Evolutionary conservation across 2,329 filamentous ascomycete species (phyloP).

Genomic region (Lachnellula subtilissima): DNA sequence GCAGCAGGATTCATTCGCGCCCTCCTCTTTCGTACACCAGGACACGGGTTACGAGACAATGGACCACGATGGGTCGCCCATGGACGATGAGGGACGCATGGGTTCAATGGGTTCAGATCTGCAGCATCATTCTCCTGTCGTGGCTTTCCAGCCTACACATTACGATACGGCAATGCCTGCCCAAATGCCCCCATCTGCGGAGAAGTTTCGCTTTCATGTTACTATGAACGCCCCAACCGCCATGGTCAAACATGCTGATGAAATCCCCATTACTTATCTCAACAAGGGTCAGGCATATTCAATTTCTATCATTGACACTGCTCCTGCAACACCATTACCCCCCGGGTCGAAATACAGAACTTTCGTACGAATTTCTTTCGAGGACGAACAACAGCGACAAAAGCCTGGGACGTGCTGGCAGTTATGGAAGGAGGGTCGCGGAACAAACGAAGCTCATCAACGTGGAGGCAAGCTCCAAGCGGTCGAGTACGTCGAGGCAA

Average conservation of each 20-base stretch:
- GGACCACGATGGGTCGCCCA: slow-evolving; percentile 67
- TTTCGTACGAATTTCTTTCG: slow-evolving; percentile 91
- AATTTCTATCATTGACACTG: slow-evolving; percentile 75
- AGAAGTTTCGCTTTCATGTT: slow-evolving; percentile 84
- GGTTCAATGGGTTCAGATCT: slow-evolving; percentile 56
- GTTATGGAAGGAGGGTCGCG: slow-evolving; percentile 92
- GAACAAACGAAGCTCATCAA: slow-evolving; percentile 93
- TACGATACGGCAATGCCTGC: slow-evolving; percentile 43
- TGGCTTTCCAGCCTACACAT: slow-evolving; percentile 51
- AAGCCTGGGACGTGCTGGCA: slow-evolving; percentile 83
- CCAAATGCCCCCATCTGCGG: slow-evolving; percentile 49
- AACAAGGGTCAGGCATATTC: slow-evolving; percentile 97
- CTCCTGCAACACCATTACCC: slow-evolving; percentile 51
- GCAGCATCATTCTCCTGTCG: slow-evolving; percentile 55
- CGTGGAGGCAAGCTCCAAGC: slow-evolving; percentile 87
- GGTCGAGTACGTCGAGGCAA: slow-evolving; percentile 81
- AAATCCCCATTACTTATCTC: slow-evolving; percentile 95
- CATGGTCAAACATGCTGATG: slow-evolving; percentile 85
- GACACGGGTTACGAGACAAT: slow-evolving; percentile 76
- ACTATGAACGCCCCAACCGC: slow-evolving; percentile 91
- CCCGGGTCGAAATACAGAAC: slow-evolving; percentile 75
- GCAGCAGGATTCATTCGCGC: slow-evolving; percentile 57
- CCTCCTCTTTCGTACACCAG: slow-evolving; percentile 75
- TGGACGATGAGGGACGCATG: slow-evolving; percentile 54
- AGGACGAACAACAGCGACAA: slow-evolving; percentile 87